Evolutionary conservation across 2,329 filamentous ascomycete species (phyloP), one percentile per base, ranked within the genome.

Genomic region (Endocalyx cinctus): DNA sequence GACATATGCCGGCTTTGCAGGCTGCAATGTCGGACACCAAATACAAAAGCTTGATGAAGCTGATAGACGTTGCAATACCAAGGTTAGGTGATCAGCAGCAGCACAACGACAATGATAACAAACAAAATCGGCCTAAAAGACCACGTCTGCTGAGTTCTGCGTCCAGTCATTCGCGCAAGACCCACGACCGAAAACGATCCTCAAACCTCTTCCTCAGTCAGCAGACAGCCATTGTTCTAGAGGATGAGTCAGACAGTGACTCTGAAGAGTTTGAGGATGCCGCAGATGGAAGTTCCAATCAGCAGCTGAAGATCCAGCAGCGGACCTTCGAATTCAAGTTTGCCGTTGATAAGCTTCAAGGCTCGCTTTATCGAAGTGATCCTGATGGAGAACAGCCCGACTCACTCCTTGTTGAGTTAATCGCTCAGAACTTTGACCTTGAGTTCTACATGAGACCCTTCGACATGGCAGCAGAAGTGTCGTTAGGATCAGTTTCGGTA

Each of bases 251-350:
- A 17, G 74, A 82, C 16, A 72, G 82, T 20, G 66, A 77, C 6
- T 75, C 82, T 1, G 77, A 80, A 20, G 64, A 71, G 19, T 85
- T 84, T 38, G 74, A 86, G 50, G 79, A 89, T 40, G 74, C 82
- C 4, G 66, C 71, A 14, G 74, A 83, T 37, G 74, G 72, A 6
- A 67, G 60, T 22, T 62, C 63, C 6, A 68, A 66, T 12, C 67
- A 78, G 29, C 70, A 79, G 22, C 67, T 85, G 17, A 86, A 84
- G 51, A 68, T 92, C 29, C 86, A 94, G 50, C 89, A 96, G 50
- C 83, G 86, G 27, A 90, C 84, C 43, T 97, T 99, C 47, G 88
- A 98, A 57, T 87, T 98, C 65, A 94, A 89, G 46, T 98, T 99
- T 59, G 88, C 87, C 7, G 92, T 98, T 22, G 92, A 95, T 51